These are phyloP conservation scores for Picea glauca DNA, from an alignment of 75 land plant genomes.

Conservation along the genomic window DNA sequence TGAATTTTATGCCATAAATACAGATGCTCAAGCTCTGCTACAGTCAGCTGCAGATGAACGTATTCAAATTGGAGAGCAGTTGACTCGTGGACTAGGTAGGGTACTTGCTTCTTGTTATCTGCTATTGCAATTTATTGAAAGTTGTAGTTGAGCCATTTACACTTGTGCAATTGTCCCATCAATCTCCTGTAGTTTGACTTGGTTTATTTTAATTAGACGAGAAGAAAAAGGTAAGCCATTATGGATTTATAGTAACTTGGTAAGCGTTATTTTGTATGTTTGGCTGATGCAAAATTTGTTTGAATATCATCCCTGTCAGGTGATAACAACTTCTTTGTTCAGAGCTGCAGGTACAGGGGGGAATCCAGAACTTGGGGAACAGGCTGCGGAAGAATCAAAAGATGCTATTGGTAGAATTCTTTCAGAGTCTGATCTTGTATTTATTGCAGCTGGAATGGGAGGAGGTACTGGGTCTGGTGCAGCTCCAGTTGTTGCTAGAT, in stretches of 20 bases:
- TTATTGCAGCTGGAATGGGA: conserved; percentile 95
- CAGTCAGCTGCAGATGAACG: conserved; percentile 77
- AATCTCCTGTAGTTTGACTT: too few relatives aligned
- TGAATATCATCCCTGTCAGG: too few relatives aligned
- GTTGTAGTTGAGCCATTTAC: too few relatives aligned
- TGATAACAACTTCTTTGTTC: neutral
- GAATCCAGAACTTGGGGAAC: conserved; percentile 84
- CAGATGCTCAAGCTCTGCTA: conserved; percentile 78
- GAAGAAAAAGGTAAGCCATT: too few relatives aligned
- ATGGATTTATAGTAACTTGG: too few relatives aligned
- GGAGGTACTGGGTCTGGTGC: conserved; percentile 97
- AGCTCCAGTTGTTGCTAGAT: conserved; percentile 88
- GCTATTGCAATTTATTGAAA: neutral
- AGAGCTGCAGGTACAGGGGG: conserved; percentile 74
- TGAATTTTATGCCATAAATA: conserved; percentile 90
- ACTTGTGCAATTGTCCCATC: too few relatives aligned
- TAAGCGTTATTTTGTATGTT: too few relatives aligned
- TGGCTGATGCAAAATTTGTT: too few relatives aligned
- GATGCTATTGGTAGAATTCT: conserved; percentile 73
- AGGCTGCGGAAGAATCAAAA: conserved; percentile 83
- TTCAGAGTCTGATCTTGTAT: conserved; percentile 82
- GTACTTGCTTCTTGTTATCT: neutral
- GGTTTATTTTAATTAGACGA: too few relatives aligned
- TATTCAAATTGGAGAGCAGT: conserved; percentile 78
- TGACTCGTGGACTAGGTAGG: conserved; percentile 89